A percentile compares a stretch with the other conserved stretches of the same genome.
phyloP scores from a whole-genome alignment of 352 stramenopile species.

The Paralagenidium karlingii region DNA sequence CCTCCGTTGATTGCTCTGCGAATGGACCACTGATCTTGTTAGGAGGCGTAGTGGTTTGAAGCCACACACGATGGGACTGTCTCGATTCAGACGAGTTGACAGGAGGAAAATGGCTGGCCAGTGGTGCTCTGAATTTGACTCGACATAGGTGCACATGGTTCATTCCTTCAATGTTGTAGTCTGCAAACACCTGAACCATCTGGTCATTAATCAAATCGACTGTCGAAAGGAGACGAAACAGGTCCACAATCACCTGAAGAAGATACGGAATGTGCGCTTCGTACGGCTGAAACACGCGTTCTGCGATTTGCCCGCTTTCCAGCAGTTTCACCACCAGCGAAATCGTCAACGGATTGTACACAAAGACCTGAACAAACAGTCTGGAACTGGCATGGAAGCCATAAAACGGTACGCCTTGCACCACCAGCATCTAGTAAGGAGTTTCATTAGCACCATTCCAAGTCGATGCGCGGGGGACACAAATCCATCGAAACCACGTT shows the following conservation, averaged over 20 bases:
- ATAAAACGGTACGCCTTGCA: constrained; percentile 83
- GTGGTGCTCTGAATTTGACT: constrained; percentile 32
- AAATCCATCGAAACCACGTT: constrained; percentile 2
- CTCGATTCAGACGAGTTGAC: background rate
- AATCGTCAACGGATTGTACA: constrained; percentile 69
- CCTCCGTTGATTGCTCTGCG: no score
- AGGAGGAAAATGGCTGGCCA: background rate
- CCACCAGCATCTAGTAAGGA: constrained; percentile 66
- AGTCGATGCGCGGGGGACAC: no score
- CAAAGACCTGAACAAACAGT: constrained; percentile 82
- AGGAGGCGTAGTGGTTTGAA: no score
- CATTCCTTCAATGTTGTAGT: constrained; percentile 91
- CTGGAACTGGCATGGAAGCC: constrained; percentile 62
- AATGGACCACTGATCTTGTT: no score
- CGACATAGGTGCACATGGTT: constrained; percentile 63
- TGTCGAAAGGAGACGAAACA: background rate
- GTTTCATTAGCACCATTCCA: background rate
- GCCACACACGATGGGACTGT: no score
- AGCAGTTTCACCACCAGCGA: constrained; percentile 61
- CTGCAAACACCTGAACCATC: constrained; percentile 58
- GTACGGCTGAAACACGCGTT: constrained; percentile 73
- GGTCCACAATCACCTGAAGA: constrained; percentile 37
- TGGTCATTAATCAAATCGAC: background rate
- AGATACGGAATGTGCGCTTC: constrained; percentile 85
- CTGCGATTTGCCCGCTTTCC: constrained; percentile 65